Base-by-base conservation (phyloP, 2,329 filamentous ascomycete genomes). In the Pseudogymnoascus sp. region DNA sequence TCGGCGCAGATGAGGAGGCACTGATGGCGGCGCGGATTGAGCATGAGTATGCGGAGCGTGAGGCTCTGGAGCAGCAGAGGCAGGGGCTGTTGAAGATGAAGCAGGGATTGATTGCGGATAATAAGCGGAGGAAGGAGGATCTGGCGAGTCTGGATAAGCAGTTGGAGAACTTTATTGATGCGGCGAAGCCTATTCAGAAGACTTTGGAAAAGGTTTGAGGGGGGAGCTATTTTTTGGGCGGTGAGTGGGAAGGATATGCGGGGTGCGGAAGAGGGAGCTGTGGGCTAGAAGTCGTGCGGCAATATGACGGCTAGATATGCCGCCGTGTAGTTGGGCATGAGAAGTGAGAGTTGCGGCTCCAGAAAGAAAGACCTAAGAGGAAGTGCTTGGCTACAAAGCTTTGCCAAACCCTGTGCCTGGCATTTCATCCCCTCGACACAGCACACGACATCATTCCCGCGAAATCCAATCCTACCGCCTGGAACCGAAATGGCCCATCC, bases 61-160 rank as follows among this genome's bases (percentile, higher is more conserved):
- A 96, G 75, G 86, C 87, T 44, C 79, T 97, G 31, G 95, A 99
- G 76, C 88, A 91, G 74, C 87, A 92, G 70, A 83, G 93, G 61
- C 87, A 92, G 74, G 88, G 89, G 68, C 79, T 93, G 1, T 77
- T 92, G 53, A 91, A 87, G 76, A 83, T 84, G 75, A 90, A 90
- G 72, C 85, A 89, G 71, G 83, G 80, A 2, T 75, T 90, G 65
- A 86, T 88, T 66, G 83, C 84, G 35, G 86, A 89, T 74, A 97
- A 97, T 74, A 96, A 96, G 78, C 91, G 91, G 77, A 85, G 93
- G 68, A 96, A 96, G 74, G 93, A 97, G 63, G 92, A 97, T 71
- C 79, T 99, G 60, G 92, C 90, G 19, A 96, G 89, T 71, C 78
- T 99, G 65, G 95, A 99, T 71, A 89, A 90, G 72, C 91, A 96